Evolutionary conservation across 495 filamentous ascomycete species (phyloP), one percentile per base, ranked within the genome.

Genomic region (Cercophora newfieldiana): DNA sequence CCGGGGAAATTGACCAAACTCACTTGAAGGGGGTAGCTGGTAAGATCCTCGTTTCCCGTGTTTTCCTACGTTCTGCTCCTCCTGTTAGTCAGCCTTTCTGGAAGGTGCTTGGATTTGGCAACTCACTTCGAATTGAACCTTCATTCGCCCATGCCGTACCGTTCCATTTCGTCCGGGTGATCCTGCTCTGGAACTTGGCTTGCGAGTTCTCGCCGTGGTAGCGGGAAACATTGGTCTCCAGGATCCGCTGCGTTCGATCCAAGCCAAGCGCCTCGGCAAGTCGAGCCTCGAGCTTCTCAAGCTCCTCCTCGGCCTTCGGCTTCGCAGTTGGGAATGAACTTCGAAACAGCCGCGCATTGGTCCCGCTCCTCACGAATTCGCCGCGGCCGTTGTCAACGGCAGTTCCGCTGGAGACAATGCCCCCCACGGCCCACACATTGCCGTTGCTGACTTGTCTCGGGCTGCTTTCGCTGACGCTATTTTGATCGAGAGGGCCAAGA

Each of bases 181-280:
- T 64, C 19, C 14, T 49, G 3, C 47, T 30, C 30, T n/a, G 2
- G 53, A 24, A 24, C 16, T 63, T 58, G 61, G 37, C 48, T 19
- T 59, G 16, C 16, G 29, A 8, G 7, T 75, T 19, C 68, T 72
- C 63, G 71, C 79, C 28, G 67, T 22, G 63, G 26, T 51, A 28
- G 0, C 19, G 18, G 19, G 64, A 1, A 7, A 63, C 21, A 29
- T 68, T 71, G 70, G 85, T 63, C 60, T 79, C 80, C 50, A 94
- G 80, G 7, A 91, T 79, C 69, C 86, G 83, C 60, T 78, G 78
- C 30, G 84, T 78, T 59, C 85, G 87, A 71, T 98, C 90, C 64
- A 98, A 82, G n/a, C 91, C 89, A 19, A 97, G 82, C 4, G 95
- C 95, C 37, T 90, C 77, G 8, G 96, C 95, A 44, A 98, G 71